Conservation (phyloP, 768 basidiomycete genomes). For the Boletus vinaceobasis region DNA sequence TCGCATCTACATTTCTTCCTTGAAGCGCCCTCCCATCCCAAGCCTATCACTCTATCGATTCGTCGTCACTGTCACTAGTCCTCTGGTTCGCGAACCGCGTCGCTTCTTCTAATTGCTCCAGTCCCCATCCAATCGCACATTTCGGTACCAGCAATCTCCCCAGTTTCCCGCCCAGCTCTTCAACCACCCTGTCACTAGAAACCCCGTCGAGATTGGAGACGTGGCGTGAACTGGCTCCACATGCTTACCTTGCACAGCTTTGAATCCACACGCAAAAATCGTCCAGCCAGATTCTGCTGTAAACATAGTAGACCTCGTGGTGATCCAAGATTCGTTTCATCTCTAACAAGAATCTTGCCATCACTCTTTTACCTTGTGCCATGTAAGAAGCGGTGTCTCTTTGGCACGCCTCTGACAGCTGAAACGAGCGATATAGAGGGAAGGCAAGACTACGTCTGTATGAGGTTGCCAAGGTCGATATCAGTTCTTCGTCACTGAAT, state of each 20-base stretch:
- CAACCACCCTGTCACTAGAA: slow-evolving; percentile 55
- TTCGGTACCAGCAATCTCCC: slow-evolving; percentile 47
- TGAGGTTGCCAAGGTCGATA: slow-evolving; percentile 51
- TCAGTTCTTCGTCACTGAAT: slow-evolving; percentile 47
- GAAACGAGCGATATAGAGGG: slow-evolving; percentile 78
- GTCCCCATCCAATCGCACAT: slow-evolving; percentile 60
- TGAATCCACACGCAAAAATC: slow-evolving; percentile 85
- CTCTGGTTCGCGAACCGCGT: slow-evolving; percentile 38
- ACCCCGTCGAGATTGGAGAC: slow-evolving; percentile 1
- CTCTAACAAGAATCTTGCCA: slow-evolving; percentile 66
- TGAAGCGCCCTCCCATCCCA: slow-evolving; percentile 15
- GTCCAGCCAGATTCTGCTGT: slow-evolving; percentile 82
- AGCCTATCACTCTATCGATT: slow-evolving; percentile 37
- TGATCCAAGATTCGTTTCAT: slow-evolving; percentile 73
- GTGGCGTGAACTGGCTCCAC: neutral
- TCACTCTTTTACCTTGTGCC: slow-evolving; percentile 54
- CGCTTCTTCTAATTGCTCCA: slow-evolving; percentile 63
- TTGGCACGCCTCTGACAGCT: slow-evolving; percentile 65
- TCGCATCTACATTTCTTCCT: slow-evolving; percentile 3
- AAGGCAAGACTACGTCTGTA: slow-evolving; percentile 75
- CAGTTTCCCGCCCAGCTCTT: slow-evolving; percentile 44
- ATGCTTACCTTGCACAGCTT: slow-evolving; percentile 60
- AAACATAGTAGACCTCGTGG: slow-evolving; percentile 86
- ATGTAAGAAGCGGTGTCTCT: slow-evolving; percentile 60
- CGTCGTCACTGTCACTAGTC: slow-evolving; percentile 71